Base-by-base conservation (phyloP, 2,329 filamentous ascomycete species). In the Pseudopyricularia javanii region DNA sequence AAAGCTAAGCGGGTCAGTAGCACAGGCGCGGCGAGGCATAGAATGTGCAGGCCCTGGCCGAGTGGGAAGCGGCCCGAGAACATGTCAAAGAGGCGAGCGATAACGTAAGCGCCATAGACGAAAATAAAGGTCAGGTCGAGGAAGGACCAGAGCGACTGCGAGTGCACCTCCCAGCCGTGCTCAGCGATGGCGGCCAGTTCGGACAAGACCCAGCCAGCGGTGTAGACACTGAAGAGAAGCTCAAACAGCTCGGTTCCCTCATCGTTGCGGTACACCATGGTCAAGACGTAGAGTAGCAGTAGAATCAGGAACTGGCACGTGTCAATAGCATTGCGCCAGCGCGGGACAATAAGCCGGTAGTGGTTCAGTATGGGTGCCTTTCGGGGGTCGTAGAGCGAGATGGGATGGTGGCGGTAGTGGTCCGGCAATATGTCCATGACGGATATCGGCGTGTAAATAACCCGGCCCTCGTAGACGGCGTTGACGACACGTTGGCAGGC, bases 81-180 rank as follows among this genome's bases (percentile, higher is more conserved):
- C 66, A 80, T 78, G 32, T 83, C 83, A 59, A 85, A 78, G 14
- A 88, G 67, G 4, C 88, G 83, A 32, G 91, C 65, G 28, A 77
- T 64, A 7, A 90, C 70, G 64, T 91, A 93, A 15, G 75, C 67
- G 59, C 75, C 71, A 63, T 87, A 93, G 32, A 93, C 83, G 43
- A 74, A 60, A n/a, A 82, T 78, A 61, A 91, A 94, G 4, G 80
- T 81, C 48, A 91, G 82, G 63, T 93, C 88, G 15, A 94, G 76
- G 61, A 94, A 93, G 0, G 87, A 89, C 88, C 88, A 94, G 3
- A 94, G 70, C 59, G 93, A 91, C 64, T 94, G 87, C 0, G 88
- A 90, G 62, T 93, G 91, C 1, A 93, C 88, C 54, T 81, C 79
- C 78, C 78, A 82, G 49, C 78, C 80, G 62, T 93, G 88, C 57